Evolutionary conservation across 345 rosid species (phyloP), one percentile per base, ranked within the genome.

Genomic region (Linum tenue): DNA sequence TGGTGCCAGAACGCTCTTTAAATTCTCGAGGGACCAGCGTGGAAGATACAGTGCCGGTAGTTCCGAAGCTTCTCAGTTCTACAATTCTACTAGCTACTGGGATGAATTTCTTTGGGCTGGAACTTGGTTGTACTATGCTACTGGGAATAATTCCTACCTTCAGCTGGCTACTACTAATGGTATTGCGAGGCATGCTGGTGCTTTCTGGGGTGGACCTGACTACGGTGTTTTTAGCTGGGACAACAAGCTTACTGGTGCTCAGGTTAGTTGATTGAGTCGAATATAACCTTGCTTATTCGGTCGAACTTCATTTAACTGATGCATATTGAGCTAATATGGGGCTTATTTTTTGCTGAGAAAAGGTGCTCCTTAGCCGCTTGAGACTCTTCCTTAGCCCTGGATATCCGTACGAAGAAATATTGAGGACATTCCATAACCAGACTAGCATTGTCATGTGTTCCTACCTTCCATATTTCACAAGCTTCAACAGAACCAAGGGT

Each of bases 201-300:
- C 89, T 64, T 95, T 91, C 75, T 82, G 89, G 95, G 95, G 96
- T 67, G 96, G 87, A 22, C 86, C 90, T 3, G 87, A 80, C 74
- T 85, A 84, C 72, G 96, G 94, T 62, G 96, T 95, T 0, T 84
- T 89, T 79, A 89, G 90, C 77, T 95, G 99, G 99, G 99, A 95
- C 77, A 95, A 95, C 80, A 95, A 95, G 81, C 99, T 91, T 70
- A 70, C 97, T 8, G 99, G 94, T 65, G 92, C 92, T 67, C 97
- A 89, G 87, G 99, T 91, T 70, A 74, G 72, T 70, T 63, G 17
- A 56, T 70, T 41, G 12, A 39, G 51, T 36, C 67, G 68, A 43
- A 39, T 66, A 15, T 15, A 67, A 17, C 60, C 42, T 57, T 74
- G 56, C 51, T 61, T 50, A 22, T 22, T 22, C 31, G 31, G 31